Evolutionary conservation across 257 asterid genomes (phyloP).

Genomic region (Voacanga thouarsii): DNA sequence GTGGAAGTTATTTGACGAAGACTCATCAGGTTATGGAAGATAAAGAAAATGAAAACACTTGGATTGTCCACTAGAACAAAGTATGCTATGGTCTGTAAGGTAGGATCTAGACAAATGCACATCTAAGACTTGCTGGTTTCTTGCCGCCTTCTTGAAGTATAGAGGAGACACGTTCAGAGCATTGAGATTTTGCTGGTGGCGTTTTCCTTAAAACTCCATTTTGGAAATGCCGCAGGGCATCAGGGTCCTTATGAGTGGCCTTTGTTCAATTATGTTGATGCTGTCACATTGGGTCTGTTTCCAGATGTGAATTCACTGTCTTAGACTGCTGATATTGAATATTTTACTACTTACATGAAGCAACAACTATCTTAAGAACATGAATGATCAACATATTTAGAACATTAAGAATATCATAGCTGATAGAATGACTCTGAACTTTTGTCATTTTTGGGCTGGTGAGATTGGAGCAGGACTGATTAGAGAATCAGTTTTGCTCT

Average conservation of each 20-base stretch:
- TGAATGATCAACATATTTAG: neutral
- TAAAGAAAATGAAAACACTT: neutral
- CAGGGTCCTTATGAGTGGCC: neutral
- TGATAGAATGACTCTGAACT: neutral
- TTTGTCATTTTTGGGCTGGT: neutral
- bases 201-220: neutral
- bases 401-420: neutral
- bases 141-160: conserved; percentile 1
- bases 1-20: neutral
- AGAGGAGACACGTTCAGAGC: neutral
- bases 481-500: neutral
- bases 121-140: neutral
- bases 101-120: neutral
- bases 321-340: neutral
- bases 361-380: neutral
- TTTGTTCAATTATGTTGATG: neutral
- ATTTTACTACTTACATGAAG: neutral
- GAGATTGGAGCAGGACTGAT: neutral
- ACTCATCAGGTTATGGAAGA: neutral
- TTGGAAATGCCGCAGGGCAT: neutral
- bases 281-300: neutral
- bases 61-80: neutral
- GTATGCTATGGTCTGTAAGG: neutral
- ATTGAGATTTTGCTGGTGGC: neutral
- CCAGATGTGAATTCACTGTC: neutral